These are phyloP conservation scores for Pseudophaeomoniella oleicola DNA, from an alignment of 2,329 filamentous ascomycete species.

Conservation along the genomic window DNA sequence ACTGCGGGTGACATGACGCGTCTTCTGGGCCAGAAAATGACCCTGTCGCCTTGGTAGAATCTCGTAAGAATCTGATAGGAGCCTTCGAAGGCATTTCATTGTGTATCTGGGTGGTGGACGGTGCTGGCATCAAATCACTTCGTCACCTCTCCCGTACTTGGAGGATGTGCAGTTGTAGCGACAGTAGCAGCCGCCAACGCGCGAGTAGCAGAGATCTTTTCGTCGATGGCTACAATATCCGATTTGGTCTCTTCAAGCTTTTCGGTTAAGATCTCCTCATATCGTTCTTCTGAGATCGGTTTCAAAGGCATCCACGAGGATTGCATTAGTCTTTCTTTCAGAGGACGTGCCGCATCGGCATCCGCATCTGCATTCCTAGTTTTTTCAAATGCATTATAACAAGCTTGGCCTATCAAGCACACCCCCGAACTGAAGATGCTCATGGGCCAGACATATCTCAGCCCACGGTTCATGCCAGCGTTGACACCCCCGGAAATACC, in stretches of 20 bases:
- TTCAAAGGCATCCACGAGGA: constrained; percentile 53
- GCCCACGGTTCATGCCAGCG: constrained; percentile 7
- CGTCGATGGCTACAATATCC: constrained; percentile 65
- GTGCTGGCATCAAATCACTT: no score
- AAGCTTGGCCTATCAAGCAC: not conserved
- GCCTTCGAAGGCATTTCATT: no score
- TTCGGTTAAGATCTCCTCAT: constrained; percentile 54
- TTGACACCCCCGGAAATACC: constrained; percentile 8
- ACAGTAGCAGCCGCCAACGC: no score
- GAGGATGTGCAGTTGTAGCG: no score
- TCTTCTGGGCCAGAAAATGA: no score
- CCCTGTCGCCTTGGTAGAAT: no score
- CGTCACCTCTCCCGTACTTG: no score
- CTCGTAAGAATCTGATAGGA: no score
- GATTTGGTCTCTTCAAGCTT: constrained; percentile 58
- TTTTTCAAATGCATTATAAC: not conserved
- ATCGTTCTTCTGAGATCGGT: constrained; percentile 57
- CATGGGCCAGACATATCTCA: constrained; percentile 6
- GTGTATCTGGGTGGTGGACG: no score
- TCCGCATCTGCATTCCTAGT: not conserved
- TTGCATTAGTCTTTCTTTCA: constrained; percentile 3
- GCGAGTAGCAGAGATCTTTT: constrained; percentile 46
- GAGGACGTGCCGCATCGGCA: not conserved
- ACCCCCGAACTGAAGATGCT: not conserved
- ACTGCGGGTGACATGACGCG: no score